Evolutionary conservation across 2,329 filamentous ascomycete genomes (phyloP).

Genomic region (Peltaster fructicola): DNA sequence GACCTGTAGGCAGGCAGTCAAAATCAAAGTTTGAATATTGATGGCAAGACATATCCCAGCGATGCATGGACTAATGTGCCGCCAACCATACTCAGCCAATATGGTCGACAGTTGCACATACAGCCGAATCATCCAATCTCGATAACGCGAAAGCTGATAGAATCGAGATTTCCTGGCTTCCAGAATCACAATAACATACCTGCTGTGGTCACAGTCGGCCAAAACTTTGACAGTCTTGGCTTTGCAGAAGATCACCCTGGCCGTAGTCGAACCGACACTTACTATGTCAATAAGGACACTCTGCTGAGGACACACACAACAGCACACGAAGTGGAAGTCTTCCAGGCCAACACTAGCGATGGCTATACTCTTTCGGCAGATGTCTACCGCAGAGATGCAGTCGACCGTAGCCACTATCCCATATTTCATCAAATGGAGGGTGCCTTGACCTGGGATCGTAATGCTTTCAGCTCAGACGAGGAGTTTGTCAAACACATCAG

Average conservation of each 20-base stretch:
- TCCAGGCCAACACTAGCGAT: constrained; percentile 51
- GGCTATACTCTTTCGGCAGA: constrained; percentile 88
- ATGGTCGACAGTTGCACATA: constrained; percentile 71
- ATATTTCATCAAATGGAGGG: constrained; percentile 99
- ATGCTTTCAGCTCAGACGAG: constrained; percentile 29
- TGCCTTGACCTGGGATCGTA: constrained; percentile 71
- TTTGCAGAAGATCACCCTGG: constrained; percentile 81
- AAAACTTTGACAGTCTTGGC: constrained; percentile 95
- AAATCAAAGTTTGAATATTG: constrained; percentile 28
- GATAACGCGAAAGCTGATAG: constrained; percentile 83
- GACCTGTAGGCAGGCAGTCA: constrained; percentile 1
- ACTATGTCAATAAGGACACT: constrained; percentile 75
- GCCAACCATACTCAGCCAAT: constrained; percentile 52
- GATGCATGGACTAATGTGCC: constrained; percentile 81
- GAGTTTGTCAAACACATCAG: constrained; percentile 49
- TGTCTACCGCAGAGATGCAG: constrained; percentile 86
- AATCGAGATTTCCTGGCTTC: constrained; percentile 69
- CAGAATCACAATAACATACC: constrained; percentile 61
- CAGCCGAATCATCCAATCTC: constrained; percentile 74
- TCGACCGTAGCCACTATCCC: constrained; percentile 89
- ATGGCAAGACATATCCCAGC: constrained; percentile 44
- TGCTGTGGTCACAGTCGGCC: constrained; percentile 64
- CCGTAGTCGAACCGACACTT: constrained; percentile 75
- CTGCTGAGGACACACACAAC: constrained; percentile 87
- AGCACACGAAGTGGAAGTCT: constrained; percentile 74